Conservation (phyloP, 306 rosid genomes). For the Prunus kanzakura region DNA sequence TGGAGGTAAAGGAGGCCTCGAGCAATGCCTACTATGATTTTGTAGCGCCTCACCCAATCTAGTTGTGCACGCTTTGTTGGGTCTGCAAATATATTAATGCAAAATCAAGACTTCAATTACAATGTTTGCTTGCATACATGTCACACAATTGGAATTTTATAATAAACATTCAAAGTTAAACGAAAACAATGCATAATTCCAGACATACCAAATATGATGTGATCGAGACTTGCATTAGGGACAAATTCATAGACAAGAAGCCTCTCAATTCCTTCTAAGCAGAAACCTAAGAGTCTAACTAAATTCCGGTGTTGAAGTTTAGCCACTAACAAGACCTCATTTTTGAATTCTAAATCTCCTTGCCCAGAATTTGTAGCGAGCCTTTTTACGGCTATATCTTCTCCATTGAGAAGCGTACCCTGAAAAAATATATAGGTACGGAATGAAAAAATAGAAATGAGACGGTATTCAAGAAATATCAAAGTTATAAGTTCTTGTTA, state of each 20-base stretch:
- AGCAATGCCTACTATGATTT: too few relatives aligned
- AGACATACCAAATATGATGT: conserved; percentile 6
- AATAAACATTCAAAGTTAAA: neutral
- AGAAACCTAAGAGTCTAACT: conserved; percentile 1
- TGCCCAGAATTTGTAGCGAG: neutral
- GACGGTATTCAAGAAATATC: too few relatives aligned
- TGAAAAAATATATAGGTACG: neutral
- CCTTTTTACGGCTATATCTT: neutral
- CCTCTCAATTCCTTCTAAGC: neutral
- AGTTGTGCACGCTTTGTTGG: too few relatives aligned
- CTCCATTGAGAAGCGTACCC: neutral
- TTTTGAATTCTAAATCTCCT: conserved; percentile 8
- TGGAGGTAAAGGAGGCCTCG: neutral
- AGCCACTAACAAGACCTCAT: neutral
- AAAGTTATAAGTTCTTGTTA: too few relatives aligned
- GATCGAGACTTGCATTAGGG: conserved; percentile 8
- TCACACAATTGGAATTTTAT: neutral
- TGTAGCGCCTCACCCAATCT: too few relatives aligned
- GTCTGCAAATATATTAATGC: neutral
- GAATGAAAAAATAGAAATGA: neutral
- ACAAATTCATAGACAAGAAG: conserved; percentile 8
- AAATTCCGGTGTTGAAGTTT: conserved; percentile 10
- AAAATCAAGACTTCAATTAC: neutral
- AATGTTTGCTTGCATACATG: neutral
- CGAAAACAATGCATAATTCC: neutral